phyloP scores from a whole-genome alignment of 306 rosid genomes.

The Neltuma alba region DNA sequence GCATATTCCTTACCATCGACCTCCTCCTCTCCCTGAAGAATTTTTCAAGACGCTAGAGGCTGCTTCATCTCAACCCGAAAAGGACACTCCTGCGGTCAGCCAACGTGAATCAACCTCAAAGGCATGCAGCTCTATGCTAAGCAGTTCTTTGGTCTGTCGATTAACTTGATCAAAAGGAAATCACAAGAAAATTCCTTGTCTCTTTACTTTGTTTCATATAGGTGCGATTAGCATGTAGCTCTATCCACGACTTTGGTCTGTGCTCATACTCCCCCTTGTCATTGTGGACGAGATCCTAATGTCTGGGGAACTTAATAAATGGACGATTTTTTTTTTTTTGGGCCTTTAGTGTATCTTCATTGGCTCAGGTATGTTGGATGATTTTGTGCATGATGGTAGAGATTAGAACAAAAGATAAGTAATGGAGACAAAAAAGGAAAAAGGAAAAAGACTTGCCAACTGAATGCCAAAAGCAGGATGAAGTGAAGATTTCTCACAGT shows the following conservation, averaged over 20 bases:
- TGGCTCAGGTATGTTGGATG: background rate
- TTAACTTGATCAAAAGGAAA: slow-evolving; percentile 28
- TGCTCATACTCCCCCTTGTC: background rate
- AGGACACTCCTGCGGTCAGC: slow-evolving; percentile 40
- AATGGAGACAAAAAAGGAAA: background rate
- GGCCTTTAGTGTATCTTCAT: no score
- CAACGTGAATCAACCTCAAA: slow-evolving; percentile 54
- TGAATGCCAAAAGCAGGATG: background rate
- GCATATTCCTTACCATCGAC: slow-evolving; percentile 83
- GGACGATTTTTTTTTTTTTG: no score
- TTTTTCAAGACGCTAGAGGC: slow-evolving; percentile 62
- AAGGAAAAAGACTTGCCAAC: background rate
- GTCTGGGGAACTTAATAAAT: background rate
- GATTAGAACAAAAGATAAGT: background rate
- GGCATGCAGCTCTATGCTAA: slow-evolving; percentile 39
- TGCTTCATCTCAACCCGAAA: slow-evolving; percentile 35
- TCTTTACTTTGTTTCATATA: background rate
- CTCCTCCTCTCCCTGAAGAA: slow-evolving; percentile 81
- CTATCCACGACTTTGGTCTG: background rate
- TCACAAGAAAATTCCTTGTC: slow-evolving; percentile 28
- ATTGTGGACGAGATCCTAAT: background rate
- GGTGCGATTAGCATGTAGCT: background rate
- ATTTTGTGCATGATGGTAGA: background rate
- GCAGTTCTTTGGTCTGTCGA: slow-evolving; percentile 29
- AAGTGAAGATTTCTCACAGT: background rate